These are phyloP conservation scores for Chlorociboria aeruginascens DNA, from an alignment of 495 filamentous ascomycete genomes.

Conservation along the genomic window DNA sequence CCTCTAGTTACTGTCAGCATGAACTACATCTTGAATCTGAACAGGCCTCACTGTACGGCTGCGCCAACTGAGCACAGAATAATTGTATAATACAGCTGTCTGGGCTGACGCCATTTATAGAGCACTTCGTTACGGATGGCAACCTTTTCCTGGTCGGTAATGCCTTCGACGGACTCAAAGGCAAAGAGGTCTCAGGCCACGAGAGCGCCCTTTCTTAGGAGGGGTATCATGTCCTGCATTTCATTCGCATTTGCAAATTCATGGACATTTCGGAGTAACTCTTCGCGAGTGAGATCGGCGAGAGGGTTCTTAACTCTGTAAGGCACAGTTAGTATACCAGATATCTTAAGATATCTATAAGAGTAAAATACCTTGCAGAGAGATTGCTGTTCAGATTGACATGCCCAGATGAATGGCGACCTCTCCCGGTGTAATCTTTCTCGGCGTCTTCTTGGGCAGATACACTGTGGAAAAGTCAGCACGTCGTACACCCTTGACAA, in stretches of 20 bases:
- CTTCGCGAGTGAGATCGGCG: constrained; percentile 33
- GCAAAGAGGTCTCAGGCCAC: constrained; percentile 49
- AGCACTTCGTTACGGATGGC: constrained; percentile 41
- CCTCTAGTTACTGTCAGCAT: no score
- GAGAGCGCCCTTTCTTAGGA: constrained; percentile 46
- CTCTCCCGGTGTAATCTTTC: no score
- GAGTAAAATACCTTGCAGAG: background rate
- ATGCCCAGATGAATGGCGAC: no score
- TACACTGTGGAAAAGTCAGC: no score
- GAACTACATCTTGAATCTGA: no score
- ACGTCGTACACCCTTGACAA: no score
- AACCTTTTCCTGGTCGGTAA: constrained; percentile 39
- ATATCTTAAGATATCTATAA: background rate
- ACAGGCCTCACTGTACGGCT: no score
- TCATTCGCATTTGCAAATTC: constrained; percentile 32
- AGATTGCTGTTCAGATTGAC: background rate
- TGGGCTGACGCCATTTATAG: constrained; percentile 54
- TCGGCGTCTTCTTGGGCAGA: no score
- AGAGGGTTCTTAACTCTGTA: constrained; percentile 34
- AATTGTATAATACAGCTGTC: constrained; percentile 45
- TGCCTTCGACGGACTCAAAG: constrained; percentile 32
- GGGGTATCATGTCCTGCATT: constrained; percentile 32
- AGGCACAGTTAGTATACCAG: background rate
- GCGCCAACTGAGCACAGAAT: constrained; percentile 57
- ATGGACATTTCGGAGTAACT: constrained; percentile 42